phyloP scores from a whole-genome alignment of 1,284 basidiomycete genomes.

The Anthracocystis walkeri region DNA sequence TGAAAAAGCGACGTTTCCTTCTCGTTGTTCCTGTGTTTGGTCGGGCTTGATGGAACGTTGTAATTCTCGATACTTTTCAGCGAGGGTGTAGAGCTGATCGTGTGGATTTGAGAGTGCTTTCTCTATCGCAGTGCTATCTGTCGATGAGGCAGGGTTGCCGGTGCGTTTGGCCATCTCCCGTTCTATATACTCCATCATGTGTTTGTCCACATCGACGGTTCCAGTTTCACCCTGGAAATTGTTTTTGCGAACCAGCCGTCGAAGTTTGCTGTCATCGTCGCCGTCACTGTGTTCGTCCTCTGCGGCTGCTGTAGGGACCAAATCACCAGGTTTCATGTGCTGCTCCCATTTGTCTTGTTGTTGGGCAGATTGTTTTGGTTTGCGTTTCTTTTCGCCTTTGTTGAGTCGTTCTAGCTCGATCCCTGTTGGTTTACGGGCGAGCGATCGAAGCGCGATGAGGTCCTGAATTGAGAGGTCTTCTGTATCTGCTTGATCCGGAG shows the following conservation, averaged over 20 bases:
- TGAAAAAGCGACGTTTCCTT: conserved; percentile 91
- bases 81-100: conserved; percentile 83
- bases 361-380: conserved; percentile 6
- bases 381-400: conserved; percentile 78
- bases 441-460: conserved; percentile 83
- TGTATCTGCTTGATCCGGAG: not conserved
- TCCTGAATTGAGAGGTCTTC: conserved; percentile 75
- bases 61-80: conserved; percentile 75
- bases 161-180: conserved; percentile 84
- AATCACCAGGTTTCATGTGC: conserved; percentile 51
- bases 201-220: conserved; percentile 93
- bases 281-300: conserved; percentile 38
- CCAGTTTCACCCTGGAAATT: conserved; percentile 98
- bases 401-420: conserved; percentile 87
- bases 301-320: conserved; percentile 11
- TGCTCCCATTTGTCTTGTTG: conserved; percentile 34
- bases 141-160: not conserved
- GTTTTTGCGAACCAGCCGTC: conserved; percentile 78
- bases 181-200: conserved; percentile 99
- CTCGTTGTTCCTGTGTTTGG: conserved; percentile 75
- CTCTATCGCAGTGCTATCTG: not conserved
- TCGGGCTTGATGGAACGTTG: conserved; percentile 72
- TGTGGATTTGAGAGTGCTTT: conserved; percentile 75
- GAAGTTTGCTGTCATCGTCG: conserved; percentile 50
- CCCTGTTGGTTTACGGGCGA: conserved; percentile 79